Evolutionary conservation across 805 yeast species (phyloP).

Genomic region (Scheffersomyces coipomensis): DNA sequence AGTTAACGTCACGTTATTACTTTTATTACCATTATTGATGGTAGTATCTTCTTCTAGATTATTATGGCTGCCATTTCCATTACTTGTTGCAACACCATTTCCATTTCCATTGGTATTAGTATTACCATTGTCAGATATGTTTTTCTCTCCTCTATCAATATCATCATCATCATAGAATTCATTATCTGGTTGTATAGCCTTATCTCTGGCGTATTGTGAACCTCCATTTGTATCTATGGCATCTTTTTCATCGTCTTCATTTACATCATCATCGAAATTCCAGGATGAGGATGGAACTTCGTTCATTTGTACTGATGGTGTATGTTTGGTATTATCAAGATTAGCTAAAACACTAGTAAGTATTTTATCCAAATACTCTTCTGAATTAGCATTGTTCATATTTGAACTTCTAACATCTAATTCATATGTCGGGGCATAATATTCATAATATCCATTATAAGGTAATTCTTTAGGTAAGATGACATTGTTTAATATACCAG

Average conservation of each 20-base stretch:
- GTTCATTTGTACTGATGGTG: conserved; percentile 95
- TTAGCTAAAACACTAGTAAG: conserved; percentile 72
- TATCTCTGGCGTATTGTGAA: conserved; percentile 79
- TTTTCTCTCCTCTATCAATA: conserved; percentile 35
- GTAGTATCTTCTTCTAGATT: too few relatives aligned
- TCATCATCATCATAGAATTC: conserved; percentile 77
- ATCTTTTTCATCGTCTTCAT: conserved; percentile 74
- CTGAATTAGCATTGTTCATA: conserved; percentile 94
- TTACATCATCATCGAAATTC: conserved; percentile 77
- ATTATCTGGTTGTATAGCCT: conserved; percentile 61
- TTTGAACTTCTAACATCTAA: conserved; percentile 92
- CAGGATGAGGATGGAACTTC: conserved; percentile 68
- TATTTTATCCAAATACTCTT: conserved; percentile 85
- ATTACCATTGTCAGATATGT: conserved; percentile 4
- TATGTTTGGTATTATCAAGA: conserved; percentile 84
- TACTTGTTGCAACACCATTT: not conserved
- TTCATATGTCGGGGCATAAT: conserved; percentile 95
- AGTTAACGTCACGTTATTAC: conserved; percentile 18
- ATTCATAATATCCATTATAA: conserved; percentile 94
- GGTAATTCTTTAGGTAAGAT: conserved; percentile 76
- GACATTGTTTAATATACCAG: conserved; percentile 81
- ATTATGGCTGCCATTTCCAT: not conserved
- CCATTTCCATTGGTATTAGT: not conserved
- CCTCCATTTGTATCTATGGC: conserved; percentile 92
- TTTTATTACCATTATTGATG: not conserved